Evolutionary conservation across 1,284 basidiomycete species (phyloP).

Genomic region (Cronartium ribicola): DNA sequence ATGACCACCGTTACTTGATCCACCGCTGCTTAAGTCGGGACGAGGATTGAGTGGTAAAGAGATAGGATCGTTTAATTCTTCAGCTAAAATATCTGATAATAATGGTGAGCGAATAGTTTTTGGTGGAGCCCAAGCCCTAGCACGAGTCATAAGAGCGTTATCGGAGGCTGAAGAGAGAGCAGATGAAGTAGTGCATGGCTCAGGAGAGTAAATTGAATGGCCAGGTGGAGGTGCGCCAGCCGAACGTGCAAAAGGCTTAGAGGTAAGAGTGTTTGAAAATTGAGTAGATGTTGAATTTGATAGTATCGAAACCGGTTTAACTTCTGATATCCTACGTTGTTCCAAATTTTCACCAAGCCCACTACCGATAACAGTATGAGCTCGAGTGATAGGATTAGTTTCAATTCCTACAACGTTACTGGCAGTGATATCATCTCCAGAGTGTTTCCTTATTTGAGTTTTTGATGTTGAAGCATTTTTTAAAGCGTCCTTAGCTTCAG

Average conservation of each 20-base stretch:
- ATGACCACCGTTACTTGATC: constrained; percentile 6
- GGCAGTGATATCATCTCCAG: background rate
- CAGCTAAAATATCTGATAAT: background rate
- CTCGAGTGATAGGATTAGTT: background rate
- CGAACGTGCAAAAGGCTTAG: background rate
- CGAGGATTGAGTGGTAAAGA: background rate
- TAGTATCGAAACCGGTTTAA: background rate
- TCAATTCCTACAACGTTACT: background rate
- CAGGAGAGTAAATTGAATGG: constrained; percentile 7
- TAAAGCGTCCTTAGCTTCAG: constrained; percentile 61
- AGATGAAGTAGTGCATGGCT: background rate
- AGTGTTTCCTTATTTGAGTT: constrained; percentile 33
- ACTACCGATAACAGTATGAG: background rate
- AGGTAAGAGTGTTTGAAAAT: background rate
- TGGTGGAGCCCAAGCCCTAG: too few relatives aligned
- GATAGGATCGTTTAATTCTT: background rate
- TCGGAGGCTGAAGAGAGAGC: background rate
- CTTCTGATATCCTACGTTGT: background rate
- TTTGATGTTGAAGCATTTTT: constrained; percentile 4
- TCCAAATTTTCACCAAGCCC: constrained; percentile 1
- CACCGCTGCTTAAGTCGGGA: background rate
- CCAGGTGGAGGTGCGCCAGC: background rate
- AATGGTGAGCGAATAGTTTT: too few relatives aligned
- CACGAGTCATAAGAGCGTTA: background rate
- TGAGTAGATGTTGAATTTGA: background rate